Conservation (phyloP, 2,329 filamentous ascomycete genomes). For the Fusarium oligoseptatum region DNA sequence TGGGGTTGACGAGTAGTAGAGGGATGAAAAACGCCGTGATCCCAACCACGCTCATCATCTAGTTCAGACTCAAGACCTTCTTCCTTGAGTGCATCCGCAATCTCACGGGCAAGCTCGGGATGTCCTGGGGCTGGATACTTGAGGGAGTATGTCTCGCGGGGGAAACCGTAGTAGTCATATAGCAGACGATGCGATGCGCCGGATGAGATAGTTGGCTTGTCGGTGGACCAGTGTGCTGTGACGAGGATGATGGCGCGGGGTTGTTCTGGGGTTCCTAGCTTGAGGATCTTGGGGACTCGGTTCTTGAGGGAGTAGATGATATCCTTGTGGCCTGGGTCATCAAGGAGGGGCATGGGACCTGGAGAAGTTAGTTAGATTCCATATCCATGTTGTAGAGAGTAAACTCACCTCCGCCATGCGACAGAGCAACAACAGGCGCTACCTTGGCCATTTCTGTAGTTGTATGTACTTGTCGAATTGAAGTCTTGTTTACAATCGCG, state of each 20-base stretch:
- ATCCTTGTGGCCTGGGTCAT: slow-evolving; percentile 64
- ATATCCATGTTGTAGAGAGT: background rate
- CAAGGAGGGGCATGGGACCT: slow-evolving; percentile 70
- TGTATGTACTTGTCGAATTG: slow-evolving; percentile 7
- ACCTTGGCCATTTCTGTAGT: slow-evolving; percentile 53
- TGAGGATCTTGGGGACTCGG: slow-evolving; percentile 67
- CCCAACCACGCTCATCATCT: slow-evolving; percentile 63
- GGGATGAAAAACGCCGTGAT: slow-evolving; percentile 74
- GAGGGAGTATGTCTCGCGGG: slow-evolving; percentile 65
- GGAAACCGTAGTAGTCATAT: slow-evolving; percentile 73
- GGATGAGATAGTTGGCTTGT: slow-evolving; percentile 64
- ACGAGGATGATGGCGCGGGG: slow-evolving; percentile 67
- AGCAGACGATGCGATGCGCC: slow-evolving; percentile 60
- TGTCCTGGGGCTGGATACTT: slow-evolving; percentile 69
- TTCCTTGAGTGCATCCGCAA: slow-evolving; percentile 59
- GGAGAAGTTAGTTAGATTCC: background rate
- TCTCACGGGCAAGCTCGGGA: slow-evolving; percentile 64
- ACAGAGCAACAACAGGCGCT: slow-evolving; percentile 61
- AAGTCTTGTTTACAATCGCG: background rate
- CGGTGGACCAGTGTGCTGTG: slow-evolving; percentile 70
- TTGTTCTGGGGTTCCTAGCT: slow-evolving; percentile 63
- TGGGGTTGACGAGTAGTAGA: slow-evolving; percentile 66
- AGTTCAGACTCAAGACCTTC: slow-evolving; percentile 60
- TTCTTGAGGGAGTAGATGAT: slow-evolving; percentile 66
- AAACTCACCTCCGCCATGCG: slow-evolving; percentile 62